phyloP scores from a whole-genome alignment of 352 stramenopile species.

The Elongisporangium undulatum region DNA sequence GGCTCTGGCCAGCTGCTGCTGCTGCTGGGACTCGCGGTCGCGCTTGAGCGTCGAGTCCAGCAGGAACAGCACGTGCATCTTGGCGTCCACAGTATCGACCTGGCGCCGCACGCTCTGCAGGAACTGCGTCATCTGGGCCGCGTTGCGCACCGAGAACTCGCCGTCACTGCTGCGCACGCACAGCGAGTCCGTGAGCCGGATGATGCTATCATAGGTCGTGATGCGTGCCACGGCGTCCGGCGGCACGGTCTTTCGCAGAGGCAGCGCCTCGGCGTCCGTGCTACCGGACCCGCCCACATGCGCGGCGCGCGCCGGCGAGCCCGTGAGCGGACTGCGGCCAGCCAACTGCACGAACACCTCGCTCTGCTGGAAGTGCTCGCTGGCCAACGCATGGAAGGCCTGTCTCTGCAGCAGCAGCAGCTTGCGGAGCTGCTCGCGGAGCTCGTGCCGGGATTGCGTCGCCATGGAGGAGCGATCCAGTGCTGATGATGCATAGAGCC shows the following conservation, averaged over 20 bases:
- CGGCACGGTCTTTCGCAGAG: constrained; percentile 21
- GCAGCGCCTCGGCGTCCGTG: constrained; percentile 17
- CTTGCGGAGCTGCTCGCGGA: constrained; percentile 38
- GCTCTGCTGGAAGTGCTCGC: constrained; percentile 63
- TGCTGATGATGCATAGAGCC: not conserved
- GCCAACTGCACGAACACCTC: constrained; percentile 61
- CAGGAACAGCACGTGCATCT: constrained; percentile 51
- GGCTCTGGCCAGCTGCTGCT: constrained; percentile 18
- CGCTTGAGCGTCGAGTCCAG: constrained; percentile 43
- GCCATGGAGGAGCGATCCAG: not conserved
- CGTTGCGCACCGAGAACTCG: constrained; percentile 27
- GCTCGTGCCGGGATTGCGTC: not conserved
- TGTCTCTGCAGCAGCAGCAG: constrained; percentile 57
- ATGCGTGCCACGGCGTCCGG: constrained; percentile 14
- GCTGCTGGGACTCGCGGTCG: constrained; percentile 8
- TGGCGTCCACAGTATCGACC: constrained; percentile 46
- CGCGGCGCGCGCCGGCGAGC: constrained; percentile 9
- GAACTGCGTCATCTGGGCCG: constrained; percentile 34
- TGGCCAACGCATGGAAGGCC: constrained; percentile 30
- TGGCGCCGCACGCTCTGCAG: constrained; percentile 23
- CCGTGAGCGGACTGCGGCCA: constrained; percentile 35
- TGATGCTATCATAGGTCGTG: constrained; percentile 35
- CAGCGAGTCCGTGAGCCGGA: constrained; percentile 25
- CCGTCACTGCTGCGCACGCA: constrained; percentile 18
- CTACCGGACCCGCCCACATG: not conserved